Evolutionary conservation across 2,329 filamentous ascomycete genomes (phyloP).

Genomic region (Tricladium varicosporioides): DNA sequence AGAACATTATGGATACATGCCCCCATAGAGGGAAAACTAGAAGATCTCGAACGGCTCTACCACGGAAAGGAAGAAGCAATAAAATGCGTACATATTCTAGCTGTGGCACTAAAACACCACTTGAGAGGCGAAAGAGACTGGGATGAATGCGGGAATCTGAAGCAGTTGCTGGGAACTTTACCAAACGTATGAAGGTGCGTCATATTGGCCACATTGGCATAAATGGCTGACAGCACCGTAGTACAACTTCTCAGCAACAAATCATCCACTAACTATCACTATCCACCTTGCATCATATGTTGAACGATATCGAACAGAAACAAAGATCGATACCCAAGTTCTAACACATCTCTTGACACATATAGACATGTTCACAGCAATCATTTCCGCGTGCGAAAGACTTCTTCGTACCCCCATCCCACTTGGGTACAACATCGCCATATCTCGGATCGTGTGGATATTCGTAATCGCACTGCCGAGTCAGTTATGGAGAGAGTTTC

Average conservation of each 20-base stretch:
- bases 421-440: conserved; percentile 28
- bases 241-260: conserved; percentile 14
- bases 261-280: conserved; percentile 24
- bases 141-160: conserved; percentile 8
- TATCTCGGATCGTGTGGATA: conserved; percentile 27
- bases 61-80: conserved; percentile 5
- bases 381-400: conserved; percentile 27
- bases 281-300: conserved; percentile 20
- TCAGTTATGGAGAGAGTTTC: conserved; percentile 23
- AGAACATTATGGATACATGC: conserved; percentile 18
- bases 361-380: conserved; percentile 22
- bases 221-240: not conserved
- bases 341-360: conserved; percentile 28
- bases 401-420: conserved; percentile 27
- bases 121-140: conserved; percentile 16
- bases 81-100: conserved; percentile 7
- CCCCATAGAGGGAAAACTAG: not conserved
- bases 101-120: conserved; percentile 17
- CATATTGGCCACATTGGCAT: not conserved
- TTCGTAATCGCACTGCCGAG: conserved; percentile 25
- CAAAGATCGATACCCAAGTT: conserved; percentile 25
- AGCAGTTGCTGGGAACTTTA: conserved; percentile 3
- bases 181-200: conserved; percentile 9
- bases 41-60: not conserved
- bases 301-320: conserved; percentile 15